Conservation (phyloP, 1,284 basidiomycete species). For the Malassezia pachydermatis region DNA sequence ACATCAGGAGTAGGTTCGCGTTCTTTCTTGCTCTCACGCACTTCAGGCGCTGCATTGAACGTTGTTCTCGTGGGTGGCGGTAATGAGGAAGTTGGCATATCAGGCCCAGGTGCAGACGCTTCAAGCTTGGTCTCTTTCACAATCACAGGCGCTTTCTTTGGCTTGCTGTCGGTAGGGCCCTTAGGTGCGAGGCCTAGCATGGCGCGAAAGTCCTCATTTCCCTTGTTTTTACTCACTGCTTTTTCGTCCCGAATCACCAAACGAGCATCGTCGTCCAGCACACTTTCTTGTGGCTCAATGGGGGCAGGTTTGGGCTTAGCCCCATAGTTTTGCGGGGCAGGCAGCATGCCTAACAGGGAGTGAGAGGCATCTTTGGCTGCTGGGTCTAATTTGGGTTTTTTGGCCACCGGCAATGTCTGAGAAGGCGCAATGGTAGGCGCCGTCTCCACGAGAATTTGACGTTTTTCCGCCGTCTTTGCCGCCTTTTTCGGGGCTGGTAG, state of each 20-base stretch:
- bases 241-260: not conserved
- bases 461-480: not conserved
- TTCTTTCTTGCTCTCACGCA: slow-evolving; percentile 11
- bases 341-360: slow-evolving; percentile 39
- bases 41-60: slow-evolving; percentile 24
- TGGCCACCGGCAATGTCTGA: not conserved
- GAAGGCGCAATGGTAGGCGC: not conserved
- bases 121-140: not conserved
- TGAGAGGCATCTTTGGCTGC: slow-evolving; percentile 2
- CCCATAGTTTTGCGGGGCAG: slow-evolving; percentile 29
- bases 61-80: not conserved
- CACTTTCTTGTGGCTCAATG: slow-evolving; percentile 1
- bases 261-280: slow-evolving; percentile 5
- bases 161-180: not conserved
- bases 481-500: slow-evolving; percentile 13
- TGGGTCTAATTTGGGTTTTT: not conserved
- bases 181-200: slow-evolving; percentile 41
- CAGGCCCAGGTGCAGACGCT: not conserved
- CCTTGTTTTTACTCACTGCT: slow-evolving; percentile 22
- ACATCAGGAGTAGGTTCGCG: not conserved
- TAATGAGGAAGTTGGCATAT: not conserved
- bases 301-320: slow-evolving; percentile 20
- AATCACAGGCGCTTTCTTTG: not conserved
- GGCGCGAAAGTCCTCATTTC: slow-evolving; percentile 42
- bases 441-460: slow-evolving; percentile 10